Evolutionary conservation across 805 yeast genomes (phyloP).

Genomic region (Ogataea nonfermentans): DNA sequence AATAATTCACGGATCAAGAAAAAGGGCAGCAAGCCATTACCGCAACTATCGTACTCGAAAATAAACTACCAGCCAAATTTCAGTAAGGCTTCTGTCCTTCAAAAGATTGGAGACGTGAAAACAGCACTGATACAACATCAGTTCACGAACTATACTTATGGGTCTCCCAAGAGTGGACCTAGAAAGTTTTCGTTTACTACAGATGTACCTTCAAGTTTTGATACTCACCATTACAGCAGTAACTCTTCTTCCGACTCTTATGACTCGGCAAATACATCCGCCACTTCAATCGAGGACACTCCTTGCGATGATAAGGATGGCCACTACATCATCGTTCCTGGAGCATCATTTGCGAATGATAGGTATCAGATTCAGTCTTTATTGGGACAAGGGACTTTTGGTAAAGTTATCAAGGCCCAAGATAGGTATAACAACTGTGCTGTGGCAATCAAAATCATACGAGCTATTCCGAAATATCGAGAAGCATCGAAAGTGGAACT

Average conservation of each 20-base stretch:
- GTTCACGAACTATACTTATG: slow-evolving; percentile 30
- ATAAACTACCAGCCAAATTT: slow-evolving; percentile 37
- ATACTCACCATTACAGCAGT: slow-evolving; percentile 11
- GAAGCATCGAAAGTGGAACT: slow-evolving; percentile 95
- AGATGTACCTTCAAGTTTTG: slow-evolving; percentile 10
- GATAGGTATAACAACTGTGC: slow-evolving; percentile 57
- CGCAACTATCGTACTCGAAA: slow-evolving; percentile 51
- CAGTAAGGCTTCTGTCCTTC: slow-evolving; percentile 33
- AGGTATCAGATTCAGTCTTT: slow-evolving; percentile 65
- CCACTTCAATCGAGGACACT: slow-evolving; percentile 28
- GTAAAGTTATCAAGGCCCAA: slow-evolving; percentile 81
- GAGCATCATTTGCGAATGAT: slow-evolving; percentile 64
- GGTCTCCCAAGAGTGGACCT: slow-evolving; percentile 11
- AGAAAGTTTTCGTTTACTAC: slow-evolving; percentile 30
- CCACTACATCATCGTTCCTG: slow-evolving; percentile 61
- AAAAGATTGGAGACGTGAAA: slow-evolving; percentile 42
- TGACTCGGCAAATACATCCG: slow-evolving; percentile 21
- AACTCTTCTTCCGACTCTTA: slow-evolving; percentile 23
- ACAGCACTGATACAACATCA: slow-evolving; percentile 35
- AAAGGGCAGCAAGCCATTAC: slow-evolving; percentile 51
- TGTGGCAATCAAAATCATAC: slow-evolving; percentile 89
- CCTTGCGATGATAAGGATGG: slow-evolving; percentile 68
- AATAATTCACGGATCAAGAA: slow-evolving; percentile 24
- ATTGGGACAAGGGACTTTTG: slow-evolving; percentile 91
- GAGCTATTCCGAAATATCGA: slow-evolving; percentile 89